phyloP scores from a whole-genome alignment of 1,139 yeast species.

The Debaryomycetaceae sp. region DNA sequence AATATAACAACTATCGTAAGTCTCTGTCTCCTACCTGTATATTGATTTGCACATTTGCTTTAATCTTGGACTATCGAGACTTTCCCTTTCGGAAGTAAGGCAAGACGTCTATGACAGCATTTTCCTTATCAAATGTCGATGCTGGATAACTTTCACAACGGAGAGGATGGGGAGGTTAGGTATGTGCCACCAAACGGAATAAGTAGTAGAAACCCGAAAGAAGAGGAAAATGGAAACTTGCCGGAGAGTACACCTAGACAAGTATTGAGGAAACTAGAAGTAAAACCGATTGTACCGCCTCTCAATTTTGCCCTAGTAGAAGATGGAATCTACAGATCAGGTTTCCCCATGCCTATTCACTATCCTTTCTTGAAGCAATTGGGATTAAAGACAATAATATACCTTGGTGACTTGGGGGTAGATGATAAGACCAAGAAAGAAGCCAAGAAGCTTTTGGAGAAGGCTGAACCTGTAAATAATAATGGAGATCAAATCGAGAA shows the following conservation, averaged over 20 bases:
- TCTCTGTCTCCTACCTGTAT: no score
- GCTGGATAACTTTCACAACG: no score
- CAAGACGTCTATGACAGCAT: no score
- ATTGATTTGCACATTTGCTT: no score
- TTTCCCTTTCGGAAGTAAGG: no score
- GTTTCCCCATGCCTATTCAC: conserved; percentile 88
- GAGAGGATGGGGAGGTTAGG: no score
- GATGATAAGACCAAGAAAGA: conserved; percentile 21
- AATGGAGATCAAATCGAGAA: conserved; percentile 35
- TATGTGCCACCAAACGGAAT: no score
- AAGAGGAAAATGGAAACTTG: background rate
- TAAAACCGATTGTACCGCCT: conserved; percentile 62
- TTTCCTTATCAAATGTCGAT: no score
- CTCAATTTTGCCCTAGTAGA: conserved; percentile 86
- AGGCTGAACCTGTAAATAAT: conserved; percentile 15
- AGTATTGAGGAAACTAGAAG: background rate
- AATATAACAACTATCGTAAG: no score
- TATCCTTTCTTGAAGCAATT: conserved; percentile 72
- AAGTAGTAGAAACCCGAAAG: background rate
- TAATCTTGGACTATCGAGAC: no score
- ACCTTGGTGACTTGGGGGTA: conserved; percentile 65
- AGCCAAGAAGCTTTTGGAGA: conserved; percentile 10
- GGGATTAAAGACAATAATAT: conserved; percentile 73
- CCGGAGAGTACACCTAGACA: background rate
- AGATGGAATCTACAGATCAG: conserved; percentile 82